Percentiles rank a stretch among this genome's conserved stretches.
Evolutionary conservation across 202 grass and related monocot genomes (phyloP).

Genomic region (Panicum virgatum): DNA sequence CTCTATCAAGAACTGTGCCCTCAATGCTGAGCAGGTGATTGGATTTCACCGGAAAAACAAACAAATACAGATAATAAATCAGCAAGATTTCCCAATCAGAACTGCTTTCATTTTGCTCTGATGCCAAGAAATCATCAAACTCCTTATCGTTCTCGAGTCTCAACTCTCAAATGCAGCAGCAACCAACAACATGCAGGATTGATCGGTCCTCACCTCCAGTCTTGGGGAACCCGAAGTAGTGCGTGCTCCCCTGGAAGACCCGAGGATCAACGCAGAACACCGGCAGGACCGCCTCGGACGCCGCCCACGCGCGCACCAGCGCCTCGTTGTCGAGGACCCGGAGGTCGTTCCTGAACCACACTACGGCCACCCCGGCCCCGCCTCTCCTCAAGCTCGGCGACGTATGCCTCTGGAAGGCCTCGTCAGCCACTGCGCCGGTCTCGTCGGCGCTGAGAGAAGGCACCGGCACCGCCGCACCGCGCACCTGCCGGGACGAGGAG

Average conservation of each 20-base stretch:
- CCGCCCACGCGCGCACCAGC: slow-evolving; percentile 56
- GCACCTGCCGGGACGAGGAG: neutral
- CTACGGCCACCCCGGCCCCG: slow-evolving; percentile 50
- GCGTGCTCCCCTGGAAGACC: slow-evolving; percentile 44
- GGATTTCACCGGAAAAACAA: neutral
- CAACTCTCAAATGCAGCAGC: slow-evolving; percentile 22
- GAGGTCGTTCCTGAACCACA: slow-evolving; percentile 93
- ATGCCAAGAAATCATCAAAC: neutral
- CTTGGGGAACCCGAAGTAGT: slow-evolving; percentile 86
- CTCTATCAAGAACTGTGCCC: slow-evolving; percentile 77
- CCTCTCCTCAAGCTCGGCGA: slow-evolving; percentile 44
- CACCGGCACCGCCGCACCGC: slow-evolving; percentile 28
- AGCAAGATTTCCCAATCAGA: neutral
- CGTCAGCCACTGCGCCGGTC: slow-evolving; percentile 38
- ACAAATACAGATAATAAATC: neutral
- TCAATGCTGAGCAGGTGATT: slow-evolving; percentile 47
- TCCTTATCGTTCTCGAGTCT: neutral
- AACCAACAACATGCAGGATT: neutral
- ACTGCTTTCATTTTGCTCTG: neutral
- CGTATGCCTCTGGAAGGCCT: slow-evolving; percentile 51
- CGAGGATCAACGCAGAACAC: slow-evolving; percentile 83
- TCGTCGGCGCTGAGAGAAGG: slow-evolving; percentile 53
- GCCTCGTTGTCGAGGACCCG: slow-evolving; percentile 75
- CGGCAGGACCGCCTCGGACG: slow-evolving; percentile 60
- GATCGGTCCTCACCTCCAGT: slow-evolving; percentile 59